Evolutionary conservation across 169 alveolate species (phyloP).

Genomic region (Plasmodium falciparum): DNA sequence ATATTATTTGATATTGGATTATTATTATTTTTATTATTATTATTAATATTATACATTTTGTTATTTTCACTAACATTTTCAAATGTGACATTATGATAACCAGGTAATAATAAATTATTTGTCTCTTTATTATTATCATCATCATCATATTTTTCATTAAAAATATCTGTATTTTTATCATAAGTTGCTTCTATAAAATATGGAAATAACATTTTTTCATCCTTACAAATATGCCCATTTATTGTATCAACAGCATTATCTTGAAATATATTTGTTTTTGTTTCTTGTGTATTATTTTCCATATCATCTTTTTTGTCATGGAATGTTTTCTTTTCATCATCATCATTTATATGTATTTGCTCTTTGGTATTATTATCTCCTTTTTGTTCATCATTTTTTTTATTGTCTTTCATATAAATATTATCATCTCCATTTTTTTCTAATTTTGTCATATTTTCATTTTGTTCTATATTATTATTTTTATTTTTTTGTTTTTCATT

Average conservation of each 20-base stretch:
- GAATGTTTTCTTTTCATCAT: background rate
- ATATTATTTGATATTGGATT: slow-evolving; percentile 2
- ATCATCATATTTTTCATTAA: slow-evolving; percentile 3
- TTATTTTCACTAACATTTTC: slow-evolving; percentile 7
- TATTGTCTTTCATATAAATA: background rate
- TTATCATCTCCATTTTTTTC: background rate
- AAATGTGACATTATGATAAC: slow-evolving; percentile 27
- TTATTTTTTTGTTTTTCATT: background rate
- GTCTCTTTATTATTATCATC: background rate
- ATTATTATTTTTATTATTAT: background rate
- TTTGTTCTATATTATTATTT: background rate
- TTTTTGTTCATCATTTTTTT: slow-evolving; percentile 4
- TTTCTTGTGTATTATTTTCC: background rate
- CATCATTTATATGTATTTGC: background rate
- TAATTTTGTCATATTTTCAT: background rate
- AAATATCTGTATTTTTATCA: slow-evolving; percentile 30
- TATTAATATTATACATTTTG: background rate
- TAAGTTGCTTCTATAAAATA: slow-evolving; percentile 41
- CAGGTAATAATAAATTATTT: slow-evolving; percentile 29
- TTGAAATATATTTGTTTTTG: background rate
- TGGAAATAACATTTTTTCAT: background rate
- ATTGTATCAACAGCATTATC: background rate
- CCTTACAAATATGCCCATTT: background rate
- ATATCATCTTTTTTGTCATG: background rate
- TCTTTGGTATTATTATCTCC: background rate